phyloP scores from a whole-genome alignment of 108 stramenopile species.

The Skeletonema grethae region DNA sequence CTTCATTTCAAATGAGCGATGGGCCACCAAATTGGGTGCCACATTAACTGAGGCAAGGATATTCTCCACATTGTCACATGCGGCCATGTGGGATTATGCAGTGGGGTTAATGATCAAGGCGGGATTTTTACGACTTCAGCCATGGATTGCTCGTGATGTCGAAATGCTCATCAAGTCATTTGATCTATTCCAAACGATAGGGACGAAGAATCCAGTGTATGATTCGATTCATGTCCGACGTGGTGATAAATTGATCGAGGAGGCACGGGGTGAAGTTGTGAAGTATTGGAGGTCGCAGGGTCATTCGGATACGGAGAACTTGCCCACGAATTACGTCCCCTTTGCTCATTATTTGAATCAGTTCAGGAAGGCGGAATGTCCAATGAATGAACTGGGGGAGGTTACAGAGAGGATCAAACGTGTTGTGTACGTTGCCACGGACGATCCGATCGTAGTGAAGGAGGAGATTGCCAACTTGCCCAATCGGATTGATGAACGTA shows the following conservation, averaged over 20 bases:
- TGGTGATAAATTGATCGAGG: constrained; percentile 44
- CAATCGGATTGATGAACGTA: constrained; percentile 5
- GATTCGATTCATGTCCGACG: constrained; percentile 48
- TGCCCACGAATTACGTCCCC: constrained; percentile 37
- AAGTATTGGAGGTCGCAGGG: constrained; percentile 41
- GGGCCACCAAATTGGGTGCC: constrained; percentile 24
- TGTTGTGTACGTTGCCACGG: constrained; percentile 42
- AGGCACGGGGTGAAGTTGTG: constrained; percentile 19
- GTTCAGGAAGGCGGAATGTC: constrained; percentile 13
- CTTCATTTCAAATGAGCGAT: constrained; percentile 1
- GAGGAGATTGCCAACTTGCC: constrained; percentile 31
- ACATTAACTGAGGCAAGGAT: constrained; percentile 7
- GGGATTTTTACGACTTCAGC: constrained; percentile 25
- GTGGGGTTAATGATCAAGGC: constrained; percentile 28
- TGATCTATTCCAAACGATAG: constrained; percentile 7
- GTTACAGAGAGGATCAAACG: constrained; percentile 1
- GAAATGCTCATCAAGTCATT: constrained; percentile 16
- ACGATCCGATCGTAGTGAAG: constrained; percentile 37
- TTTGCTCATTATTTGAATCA: constrained; percentile 23
- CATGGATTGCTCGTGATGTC: constrained; percentile 34
- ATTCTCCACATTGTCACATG: neutral
- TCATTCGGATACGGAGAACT: constrained; percentile 11
- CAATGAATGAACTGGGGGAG: constrained; percentile 7
- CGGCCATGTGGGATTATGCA: constrained; percentile 18
- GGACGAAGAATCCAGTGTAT: neutral